Conservation (phyloP, 2,329 filamentous ascomycete species). For the Cladophialophora psammophila region DNA sequence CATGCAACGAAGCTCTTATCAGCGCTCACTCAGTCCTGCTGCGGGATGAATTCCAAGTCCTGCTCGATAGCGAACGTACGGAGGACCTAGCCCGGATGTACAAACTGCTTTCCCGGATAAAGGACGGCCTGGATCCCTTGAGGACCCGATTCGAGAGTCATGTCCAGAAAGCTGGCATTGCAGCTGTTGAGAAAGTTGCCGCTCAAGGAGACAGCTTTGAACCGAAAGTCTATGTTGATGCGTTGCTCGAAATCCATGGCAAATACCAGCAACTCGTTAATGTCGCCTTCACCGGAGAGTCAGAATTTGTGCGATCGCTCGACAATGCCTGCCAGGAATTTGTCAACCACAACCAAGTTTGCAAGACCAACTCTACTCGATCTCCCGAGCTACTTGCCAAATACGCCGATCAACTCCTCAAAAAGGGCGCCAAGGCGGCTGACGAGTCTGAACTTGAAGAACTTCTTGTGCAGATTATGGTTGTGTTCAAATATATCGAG, state of each 20-base stretch:
- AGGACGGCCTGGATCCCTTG: constrained; percentile 88
- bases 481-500: constrained; percentile 99
- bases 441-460: constrained; percentile 94
- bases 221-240: constrained; percentile 95
- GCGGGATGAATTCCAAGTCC: constrained; percentile 91
- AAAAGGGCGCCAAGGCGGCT: constrained; percentile 89
- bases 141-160: constrained; percentile 88
- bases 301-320: constrained; percentile 93
- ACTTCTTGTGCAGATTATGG: constrained; percentile 92
- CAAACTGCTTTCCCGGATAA: constrained; percentile 84
- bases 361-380: constrained; percentile 89
- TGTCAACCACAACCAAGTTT: constrained; percentile 96
- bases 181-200: constrained; percentile 89
- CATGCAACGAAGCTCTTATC: constrained; percentile 88
- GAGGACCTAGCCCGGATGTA: constrained; percentile 98
- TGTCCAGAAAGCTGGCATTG: constrained; percentile 85
- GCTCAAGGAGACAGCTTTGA: constrained; percentile 88
- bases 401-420: constrained; percentile 90
- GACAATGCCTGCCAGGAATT: constrained; percentile 98
- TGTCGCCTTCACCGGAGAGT: constrained; percentile 90
- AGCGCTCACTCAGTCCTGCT: constrained; percentile 85
- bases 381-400: constrained; percentile 95
- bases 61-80: constrained; percentile 92
- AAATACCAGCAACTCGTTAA: constrained; percentile 93
- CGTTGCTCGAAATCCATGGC: constrained; percentile 89